A percentile compares a stretch with the other conserved stretches of the same genome.
These are phyloP conservation scores for Diophrys sp. DNA, from an alignment of 73 alveolate genomes.

Conservation along the genomic window DNA sequence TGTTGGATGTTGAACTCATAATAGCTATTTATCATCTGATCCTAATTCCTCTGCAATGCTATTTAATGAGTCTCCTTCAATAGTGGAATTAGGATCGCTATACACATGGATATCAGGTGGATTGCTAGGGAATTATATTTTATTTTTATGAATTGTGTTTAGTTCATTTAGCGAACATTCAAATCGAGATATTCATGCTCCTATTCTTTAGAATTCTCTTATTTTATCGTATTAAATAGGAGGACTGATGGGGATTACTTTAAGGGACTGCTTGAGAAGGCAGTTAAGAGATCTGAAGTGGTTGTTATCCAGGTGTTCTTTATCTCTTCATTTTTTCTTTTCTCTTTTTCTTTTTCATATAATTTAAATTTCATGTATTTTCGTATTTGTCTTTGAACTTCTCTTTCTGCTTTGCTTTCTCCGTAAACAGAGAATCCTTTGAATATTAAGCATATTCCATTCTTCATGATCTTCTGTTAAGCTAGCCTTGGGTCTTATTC, in stretches of 20 bases:
- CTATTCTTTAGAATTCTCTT: not conserved
- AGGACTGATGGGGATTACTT: slow-evolving; percentile 4
- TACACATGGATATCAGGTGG: not conserved
- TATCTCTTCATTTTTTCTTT: not conserved
- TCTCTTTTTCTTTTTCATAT: slow-evolving; percentile 17
- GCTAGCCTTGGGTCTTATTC: not conserved
- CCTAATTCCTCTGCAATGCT: slow-evolving; percentile 6
- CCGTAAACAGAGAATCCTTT: slow-evolving; percentile 48
- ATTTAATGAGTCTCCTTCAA: slow-evolving; percentile 11
- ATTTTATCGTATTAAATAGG: not conserved
- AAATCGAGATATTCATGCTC: not conserved
- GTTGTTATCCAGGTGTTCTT: not conserved
- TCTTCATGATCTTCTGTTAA: not conserved
- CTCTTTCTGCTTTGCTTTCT: slow-evolving; percentile 32
- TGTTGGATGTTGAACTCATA: not conserved
- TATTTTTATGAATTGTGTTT: not conserved
- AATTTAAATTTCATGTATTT: slow-evolving; percentile 23
- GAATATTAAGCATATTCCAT: not conserved
- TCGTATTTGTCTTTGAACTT: slow-evolving; percentile 27
- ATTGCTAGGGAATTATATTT: no score
- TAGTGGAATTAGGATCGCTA: not conserved
- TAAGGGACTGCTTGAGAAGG: no score
- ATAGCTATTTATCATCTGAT: not conserved
- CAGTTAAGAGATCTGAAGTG: not conserved
- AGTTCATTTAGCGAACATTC: not conserved